A percentile compares a stretch with the other conserved stretches of the same genome.
phyloP scores from a whole-genome alignment of 1,284 basidiomycete species.

The Stereum hirsutum region DNA sequence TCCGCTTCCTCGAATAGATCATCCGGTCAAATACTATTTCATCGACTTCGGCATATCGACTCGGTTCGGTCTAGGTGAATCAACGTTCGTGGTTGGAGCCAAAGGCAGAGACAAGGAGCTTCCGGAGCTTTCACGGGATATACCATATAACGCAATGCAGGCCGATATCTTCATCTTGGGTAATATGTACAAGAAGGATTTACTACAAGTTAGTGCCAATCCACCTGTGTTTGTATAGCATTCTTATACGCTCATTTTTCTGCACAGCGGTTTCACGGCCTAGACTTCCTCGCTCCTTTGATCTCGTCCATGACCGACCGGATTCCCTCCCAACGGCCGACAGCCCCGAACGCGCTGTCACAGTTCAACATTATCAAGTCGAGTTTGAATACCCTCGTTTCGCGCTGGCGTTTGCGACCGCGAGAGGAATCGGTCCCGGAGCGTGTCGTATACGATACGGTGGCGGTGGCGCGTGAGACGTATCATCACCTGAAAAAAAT shows the following conservation, averaged over 20 bases:
- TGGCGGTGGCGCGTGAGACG: slow-evolving; percentile 11
- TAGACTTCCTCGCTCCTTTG: slow-evolving; percentile 16
- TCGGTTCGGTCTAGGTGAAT: neutral
- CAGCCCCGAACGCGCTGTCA: slow-evolving; percentile 8
- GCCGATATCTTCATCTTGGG: slow-evolving; percentile 21
- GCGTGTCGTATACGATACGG: slow-evolving; percentile 11
- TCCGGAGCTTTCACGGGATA: slow-evolving; percentile 17
- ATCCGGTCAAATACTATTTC: slow-evolving; percentile 10
- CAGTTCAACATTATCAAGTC: neutral
- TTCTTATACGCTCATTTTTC: neutral
- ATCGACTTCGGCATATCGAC: slow-evolving; percentile 10
- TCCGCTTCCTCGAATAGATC: neutral
- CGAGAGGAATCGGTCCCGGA: slow-evolving; percentile 8
- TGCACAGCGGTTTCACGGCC: slow-evolving; percentile 11
- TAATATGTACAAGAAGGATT: slow-evolving; percentile 14
- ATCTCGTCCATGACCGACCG: slow-evolving; percentile 13
- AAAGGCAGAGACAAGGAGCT: slow-evolving; percentile 16
- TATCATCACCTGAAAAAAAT: slow-evolving; percentile 8
- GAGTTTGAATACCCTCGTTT: neutral
- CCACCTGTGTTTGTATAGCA: neutral
- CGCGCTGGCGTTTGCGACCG: slow-evolving; percentile 8
- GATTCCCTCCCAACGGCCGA: slow-evolving; percentile 12
- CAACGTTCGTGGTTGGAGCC: slow-evolving; percentile 7
- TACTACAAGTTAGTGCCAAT: slow-evolving; percentile 12
- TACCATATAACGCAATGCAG: slow-evolving; percentile 20